Evolutionary conservation across 2,329 filamentous ascomycete species (phyloP), one percentile per base, ranked within the genome.

Genomic region (Fusarium caatingaense): DNA sequence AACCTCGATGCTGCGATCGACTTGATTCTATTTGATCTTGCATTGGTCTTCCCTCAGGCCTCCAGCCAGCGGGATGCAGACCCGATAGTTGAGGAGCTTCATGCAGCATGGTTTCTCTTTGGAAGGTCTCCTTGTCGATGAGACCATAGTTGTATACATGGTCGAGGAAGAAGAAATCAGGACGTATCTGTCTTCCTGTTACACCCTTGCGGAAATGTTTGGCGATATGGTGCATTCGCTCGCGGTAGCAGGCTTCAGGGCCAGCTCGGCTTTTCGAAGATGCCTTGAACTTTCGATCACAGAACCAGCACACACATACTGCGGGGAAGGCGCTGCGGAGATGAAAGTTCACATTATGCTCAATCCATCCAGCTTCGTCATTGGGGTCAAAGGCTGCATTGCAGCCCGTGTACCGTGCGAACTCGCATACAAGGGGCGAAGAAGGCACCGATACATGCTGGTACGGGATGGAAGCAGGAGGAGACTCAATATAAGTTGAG

Each of bases 151-250:
- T 18, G 18, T 68, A 32, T 53, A 85, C 42, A 68, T 86, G 80
- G 9, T 80, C 63, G 18, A 85, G 66, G 25, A 86, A 71, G 30
- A 63, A 68, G 48, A 80, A 82, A 58, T 87, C 85, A 5, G 78
- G 81, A 3, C 81, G 76, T 51, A 77, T 77, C 6, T 79, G 20
- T 0, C 65, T 28, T 1, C 47, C 57, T 1, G 59, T 70, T 8
- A 70, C 57, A 0, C 76, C 78, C 5, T 75, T 42, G 15, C 73
- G 56, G 42, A 86, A 79, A 62, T 89, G 87, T 0, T 60, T 58
- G 1, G 76, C 80, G 51, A 88, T 85, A 67, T 89, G 87, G 5
- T 73, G 30, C 84, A 89, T 85, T 4, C 87, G 81, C 2, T 66
- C 20, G 0, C 60, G 32, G 57, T 83, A 85, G 34, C 78, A 71